Conservation (phyloP, 2,329 filamentous ascomycete species). For the Paecilomyces sp. region DNA sequence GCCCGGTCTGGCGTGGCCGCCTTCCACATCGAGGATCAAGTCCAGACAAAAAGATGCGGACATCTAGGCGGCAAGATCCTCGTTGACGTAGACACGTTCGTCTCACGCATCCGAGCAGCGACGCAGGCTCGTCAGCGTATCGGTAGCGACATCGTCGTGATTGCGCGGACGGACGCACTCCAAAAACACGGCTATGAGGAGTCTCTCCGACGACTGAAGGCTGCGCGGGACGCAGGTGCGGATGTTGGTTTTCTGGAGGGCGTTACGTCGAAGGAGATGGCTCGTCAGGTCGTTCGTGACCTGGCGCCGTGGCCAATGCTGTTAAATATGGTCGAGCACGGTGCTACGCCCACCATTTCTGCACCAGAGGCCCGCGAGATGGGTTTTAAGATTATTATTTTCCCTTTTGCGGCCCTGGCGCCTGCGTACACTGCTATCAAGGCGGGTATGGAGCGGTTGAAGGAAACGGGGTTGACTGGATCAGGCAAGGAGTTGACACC, state of each 20-base stretch:
- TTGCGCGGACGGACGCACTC: constrained; percentile 21
- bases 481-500: constrained; percentile 23
- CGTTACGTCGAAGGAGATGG: constrained; percentile 30
- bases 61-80: constrained; percentile 34
- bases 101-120: constrained; percentile 31
- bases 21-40: constrained; percentile 53
- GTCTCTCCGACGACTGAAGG: constrained; percentile 29
- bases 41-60: constrained; percentile 38
- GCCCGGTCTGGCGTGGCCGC: constrained; percentile 48
- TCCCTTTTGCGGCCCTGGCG: constrained; percentile 32
- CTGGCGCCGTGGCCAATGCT: constrained; percentile 33
- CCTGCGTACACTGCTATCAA: constrained; percentile 31
- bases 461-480: constrained; percentile 26
- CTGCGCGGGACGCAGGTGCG: constrained; percentile 32
- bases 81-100: constrained; percentile 26
- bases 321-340: constrained; percentile 40
- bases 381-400: constrained; percentile 38
- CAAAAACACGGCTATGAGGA: constrained; percentile 32
- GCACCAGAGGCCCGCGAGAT: constrained; percentile 31
- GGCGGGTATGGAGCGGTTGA: constrained; percentile 29
- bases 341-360: constrained; percentile 32
- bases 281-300: constrained; percentile 25
- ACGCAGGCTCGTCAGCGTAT: constrained; percentile 22
- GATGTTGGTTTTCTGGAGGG: constrained; percentile 39
- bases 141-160: constrained; percentile 21